A percentile compares a stretch with the other conserved stretches of the same genome.
Evolutionary conservation across 176 grass and related monocot genomes (phyloP).

Genomic region (Puya raimondii): DNA sequence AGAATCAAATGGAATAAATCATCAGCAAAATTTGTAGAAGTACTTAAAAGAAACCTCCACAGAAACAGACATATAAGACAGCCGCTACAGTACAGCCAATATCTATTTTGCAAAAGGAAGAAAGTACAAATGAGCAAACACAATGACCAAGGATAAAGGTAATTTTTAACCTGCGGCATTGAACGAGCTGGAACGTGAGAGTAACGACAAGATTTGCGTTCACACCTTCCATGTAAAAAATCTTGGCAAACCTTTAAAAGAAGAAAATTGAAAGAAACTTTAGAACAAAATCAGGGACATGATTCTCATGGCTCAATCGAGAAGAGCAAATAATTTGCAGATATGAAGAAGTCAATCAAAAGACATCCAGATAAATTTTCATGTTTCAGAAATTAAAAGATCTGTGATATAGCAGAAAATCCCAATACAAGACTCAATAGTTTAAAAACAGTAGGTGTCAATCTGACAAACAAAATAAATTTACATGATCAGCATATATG

Average conservation of each 20-base stretch:
- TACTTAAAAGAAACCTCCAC: too few relatives aligned
- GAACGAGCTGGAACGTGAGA: slow-evolving; percentile 39
- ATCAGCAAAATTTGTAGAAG: not conserved
- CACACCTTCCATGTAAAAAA: slow-evolving; percentile 59
- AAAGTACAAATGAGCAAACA: not conserved
- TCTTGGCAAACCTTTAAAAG: slow-evolving; percentile 53
- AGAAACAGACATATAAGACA: not conserved
- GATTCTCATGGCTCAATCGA: slow-evolving; percentile 5
- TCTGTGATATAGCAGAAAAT: too few relatives aligned
- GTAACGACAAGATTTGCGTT: slow-evolving; percentile 55
- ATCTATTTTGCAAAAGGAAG: slow-evolving; percentile 3
- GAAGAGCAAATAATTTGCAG: not conserved
- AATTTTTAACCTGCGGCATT: slow-evolving; percentile 37
- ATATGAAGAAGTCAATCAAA: too few relatives aligned
- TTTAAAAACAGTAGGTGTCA: not conserved
- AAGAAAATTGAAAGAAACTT: not conserved
- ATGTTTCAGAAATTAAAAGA: too few relatives aligned
- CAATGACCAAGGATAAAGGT: not conserved
- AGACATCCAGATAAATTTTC: too few relatives aligned
- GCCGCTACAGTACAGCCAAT: not conserved
- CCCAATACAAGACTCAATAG: too few relatives aligned
- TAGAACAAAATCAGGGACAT: not conserved
- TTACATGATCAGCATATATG: too few relatives aligned
- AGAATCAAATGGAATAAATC: slow-evolving; percentile 11
- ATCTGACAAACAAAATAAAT: not conserved